Evolutionary conservation across 768 basidiomycete species (phyloP).

Genomic region (Zangia roseola): DNA sequence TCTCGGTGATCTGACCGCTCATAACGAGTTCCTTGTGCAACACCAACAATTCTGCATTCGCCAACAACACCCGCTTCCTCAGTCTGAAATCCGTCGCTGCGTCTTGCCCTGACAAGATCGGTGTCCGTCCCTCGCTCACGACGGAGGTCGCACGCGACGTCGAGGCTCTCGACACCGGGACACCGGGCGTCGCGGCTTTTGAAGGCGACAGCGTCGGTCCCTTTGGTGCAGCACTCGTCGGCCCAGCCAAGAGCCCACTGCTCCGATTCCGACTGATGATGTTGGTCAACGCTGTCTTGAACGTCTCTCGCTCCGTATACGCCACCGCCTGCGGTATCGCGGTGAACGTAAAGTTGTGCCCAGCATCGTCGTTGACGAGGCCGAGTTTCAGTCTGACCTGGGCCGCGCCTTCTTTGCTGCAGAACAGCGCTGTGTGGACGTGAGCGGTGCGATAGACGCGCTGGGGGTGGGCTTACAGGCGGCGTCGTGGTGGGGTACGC

Average conservation of each 20-base stretch:
- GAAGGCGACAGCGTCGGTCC: conserved; percentile 20
- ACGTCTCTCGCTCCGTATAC: conserved; percentile 70
- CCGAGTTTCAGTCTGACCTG: conserved; percentile 79
- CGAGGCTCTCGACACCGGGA: conserved; percentile 40
- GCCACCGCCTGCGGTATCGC: conserved; percentile 59
- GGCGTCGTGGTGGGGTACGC: conserved; percentile 58
- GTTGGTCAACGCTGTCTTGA: conserved; percentile 75
- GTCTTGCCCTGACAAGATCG: conserved; percentile 56
- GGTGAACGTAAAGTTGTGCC: conserved; percentile 82
- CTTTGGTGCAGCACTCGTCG: conserved; percentile 14
- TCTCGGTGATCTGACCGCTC: conserved; percentile 80
- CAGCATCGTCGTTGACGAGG: conserved; percentile 63
- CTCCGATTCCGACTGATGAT: conserved; percentile 76
- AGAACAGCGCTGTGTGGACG: conserved; percentile 63
- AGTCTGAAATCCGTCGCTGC: conserved; percentile 68
- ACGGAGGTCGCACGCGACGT: conserved; percentile 65
- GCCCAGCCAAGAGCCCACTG: conserved; percentile 22
- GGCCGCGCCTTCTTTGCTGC: conserved; percentile 78
- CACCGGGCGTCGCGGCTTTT: conserved; percentile 34
- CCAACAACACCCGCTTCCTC: conserved; percentile 75
- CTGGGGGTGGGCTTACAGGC: conserved; percentile 44
- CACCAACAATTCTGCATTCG: conserved; percentile 71
- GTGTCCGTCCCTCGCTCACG: conserved; percentile 50
- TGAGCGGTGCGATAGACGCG: conserved; percentile 3
- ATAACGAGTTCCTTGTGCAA: conserved; percentile 90